Conservation (phyloP, 2,329 filamentous ascomycete genomes). For the Lecanicillium sp. region DNA sequence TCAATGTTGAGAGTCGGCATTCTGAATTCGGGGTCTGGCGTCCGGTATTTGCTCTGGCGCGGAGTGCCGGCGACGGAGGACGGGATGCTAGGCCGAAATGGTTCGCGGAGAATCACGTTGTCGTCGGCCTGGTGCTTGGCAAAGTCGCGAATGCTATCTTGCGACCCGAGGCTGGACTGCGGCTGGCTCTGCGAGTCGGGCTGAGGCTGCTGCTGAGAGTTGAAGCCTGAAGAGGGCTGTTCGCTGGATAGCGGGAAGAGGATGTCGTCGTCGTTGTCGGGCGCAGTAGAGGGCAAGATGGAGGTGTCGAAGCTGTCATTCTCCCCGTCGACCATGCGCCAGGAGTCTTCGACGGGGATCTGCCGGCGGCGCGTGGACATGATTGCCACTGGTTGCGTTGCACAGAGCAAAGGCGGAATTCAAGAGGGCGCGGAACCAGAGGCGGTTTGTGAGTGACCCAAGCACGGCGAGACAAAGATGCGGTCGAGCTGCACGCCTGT, state of each 20-base stretch:
- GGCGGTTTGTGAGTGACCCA: background rate
- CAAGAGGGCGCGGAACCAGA: background rate
- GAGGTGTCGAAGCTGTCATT: slow-evolving; percentile 56
- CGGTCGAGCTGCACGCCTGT: background rate
- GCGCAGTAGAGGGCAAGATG: slow-evolving; percentile 39
- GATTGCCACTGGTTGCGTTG: slow-evolving; percentile 1
- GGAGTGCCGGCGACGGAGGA: slow-evolving; percentile 22
- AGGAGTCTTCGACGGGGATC: slow-evolving; percentile 45
- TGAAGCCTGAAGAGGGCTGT: slow-evolving; percentile 28
- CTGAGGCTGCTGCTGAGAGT: slow-evolving; percentile 33
- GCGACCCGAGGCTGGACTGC: slow-evolving; percentile 37
- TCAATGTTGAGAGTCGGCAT: slow-evolving; percentile 45
- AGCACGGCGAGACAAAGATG: background rate
- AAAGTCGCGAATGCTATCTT: slow-evolving; percentile 52
- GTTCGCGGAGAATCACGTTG: slow-evolving; percentile 46
- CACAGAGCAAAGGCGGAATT: background rate
- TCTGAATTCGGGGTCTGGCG: slow-evolving; percentile 45
- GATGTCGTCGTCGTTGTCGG: slow-evolving; percentile 33
- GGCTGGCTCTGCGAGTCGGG: slow-evolving; percentile 35
- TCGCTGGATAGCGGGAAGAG: slow-evolving; percentile 34
- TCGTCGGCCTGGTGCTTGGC: slow-evolving; percentile 49
- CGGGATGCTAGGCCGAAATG: slow-evolving; percentile 49
- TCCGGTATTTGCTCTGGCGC: slow-evolving; percentile 25
- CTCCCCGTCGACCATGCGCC: slow-evolving; percentile 56
- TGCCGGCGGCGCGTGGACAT: slow-evolving; percentile 18